phyloP scores from a whole-genome alignment of 1,284 basidiomycete species.

The Heliocybe sulcata region DNA sequence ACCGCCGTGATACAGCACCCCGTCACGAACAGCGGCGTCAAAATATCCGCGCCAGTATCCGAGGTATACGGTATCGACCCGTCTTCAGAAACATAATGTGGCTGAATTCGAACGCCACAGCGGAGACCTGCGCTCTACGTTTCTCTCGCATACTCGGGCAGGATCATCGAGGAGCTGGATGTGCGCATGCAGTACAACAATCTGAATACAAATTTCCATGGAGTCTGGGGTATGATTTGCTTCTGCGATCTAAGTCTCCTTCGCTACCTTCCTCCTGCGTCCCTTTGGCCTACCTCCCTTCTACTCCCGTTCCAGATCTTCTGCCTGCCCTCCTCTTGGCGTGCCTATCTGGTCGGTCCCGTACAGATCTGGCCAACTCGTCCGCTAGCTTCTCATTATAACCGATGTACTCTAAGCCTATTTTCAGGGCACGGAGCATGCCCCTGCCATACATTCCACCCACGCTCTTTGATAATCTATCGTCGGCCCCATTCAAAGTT shows the following conservation, averaged over 20 bases:
- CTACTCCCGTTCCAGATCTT: no score
- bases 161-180: no score
- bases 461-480: background rate
- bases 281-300: no score
- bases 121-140: no score
- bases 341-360: background rate
- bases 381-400: background rate
- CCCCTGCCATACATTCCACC: background rate
- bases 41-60: conserved; percentile 58
- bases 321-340: no score
- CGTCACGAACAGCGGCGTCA: conserved; percentile 68
- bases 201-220: no score
- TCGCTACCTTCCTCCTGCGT: no score
- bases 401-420: background rate
- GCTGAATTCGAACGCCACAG: no score
- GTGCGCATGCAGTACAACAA: no score
- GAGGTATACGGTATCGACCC: conserved; percentile 65
- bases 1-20: conserved; percentile 54
- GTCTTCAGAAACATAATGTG: conserved; percentile 42
- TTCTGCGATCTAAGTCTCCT: no score
- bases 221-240: no score
- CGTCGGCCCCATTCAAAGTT: background rate
- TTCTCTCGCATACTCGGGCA: no score
- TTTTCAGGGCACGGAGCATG: background rate
- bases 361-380: background rate